A percentile compares a stretch with the other conserved stretches of the same genome.
Conservation (phyloP, 345 rosid genomes). For the Salix exigua region DNA sequence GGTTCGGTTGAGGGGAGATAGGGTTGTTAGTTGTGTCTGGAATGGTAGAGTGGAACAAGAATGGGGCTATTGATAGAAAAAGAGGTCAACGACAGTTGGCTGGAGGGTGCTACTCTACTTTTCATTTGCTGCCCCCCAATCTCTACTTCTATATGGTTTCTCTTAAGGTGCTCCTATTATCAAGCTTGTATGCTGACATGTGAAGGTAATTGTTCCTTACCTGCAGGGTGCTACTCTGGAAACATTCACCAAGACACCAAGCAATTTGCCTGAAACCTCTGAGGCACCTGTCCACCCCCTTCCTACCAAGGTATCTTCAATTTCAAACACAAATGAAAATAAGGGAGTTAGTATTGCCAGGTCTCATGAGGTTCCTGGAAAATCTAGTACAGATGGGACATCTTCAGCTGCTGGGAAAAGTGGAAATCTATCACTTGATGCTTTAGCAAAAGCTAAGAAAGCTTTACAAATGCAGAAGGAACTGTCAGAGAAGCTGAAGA, state of each 20-base stretch:
- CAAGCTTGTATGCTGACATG: constrained; percentile 10
- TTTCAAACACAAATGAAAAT: constrained; percentile 96
- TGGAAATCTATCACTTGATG: constrained; percentile 78
- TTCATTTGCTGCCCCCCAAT: not conserved
- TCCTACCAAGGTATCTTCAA: constrained; percentile 90
- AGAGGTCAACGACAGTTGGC: too few relatives aligned
- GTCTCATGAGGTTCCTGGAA: constrained; percentile 99
- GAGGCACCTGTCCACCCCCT: constrained; percentile 42
- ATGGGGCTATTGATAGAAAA: too few relatives aligned
- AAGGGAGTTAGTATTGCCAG: constrained; percentile 96
- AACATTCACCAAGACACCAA: constrained; percentile 35
- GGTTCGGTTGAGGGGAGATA: too few relatives aligned
- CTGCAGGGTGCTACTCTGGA: constrained; percentile 53
- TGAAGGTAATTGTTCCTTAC: not conserved
- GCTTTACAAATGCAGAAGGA: constrained; percentile 67
- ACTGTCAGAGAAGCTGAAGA: constrained; percentile 62
- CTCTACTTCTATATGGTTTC: not conserved
- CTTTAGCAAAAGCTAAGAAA: constrained; percentile 86
- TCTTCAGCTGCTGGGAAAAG: constrained; percentile 70
- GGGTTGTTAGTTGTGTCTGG: too few relatives aligned
- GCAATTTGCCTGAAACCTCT: constrained; percentile 31
- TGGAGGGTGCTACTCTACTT: too few relatives aligned
- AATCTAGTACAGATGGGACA: constrained; percentile 98
- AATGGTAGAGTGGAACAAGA: too few relatives aligned
- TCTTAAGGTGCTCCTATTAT: not conserved